These are phyloP conservation scores for Chaetomium cochliodes DNA, from an alignment of 495 filamentous ascomycete genomes.

Conservation along the genomic window DNA sequence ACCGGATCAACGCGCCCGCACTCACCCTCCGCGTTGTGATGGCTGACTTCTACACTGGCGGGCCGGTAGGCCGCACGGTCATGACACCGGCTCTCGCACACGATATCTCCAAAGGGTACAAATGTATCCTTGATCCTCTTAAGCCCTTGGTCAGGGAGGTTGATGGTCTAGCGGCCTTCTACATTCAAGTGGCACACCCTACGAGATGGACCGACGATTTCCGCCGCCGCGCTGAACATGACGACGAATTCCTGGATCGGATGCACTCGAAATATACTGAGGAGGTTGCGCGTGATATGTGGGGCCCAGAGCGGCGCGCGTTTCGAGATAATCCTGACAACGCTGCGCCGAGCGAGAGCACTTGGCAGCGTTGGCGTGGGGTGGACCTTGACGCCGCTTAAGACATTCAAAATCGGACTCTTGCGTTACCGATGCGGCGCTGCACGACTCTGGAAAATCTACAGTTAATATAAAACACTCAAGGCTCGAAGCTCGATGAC, in stretches of 20 bases:
- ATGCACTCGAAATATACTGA: not conserved
- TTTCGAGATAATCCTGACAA: not conserved
- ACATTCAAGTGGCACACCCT: not conserved
- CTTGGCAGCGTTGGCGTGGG: conserved; percentile 1
- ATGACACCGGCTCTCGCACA: not conserved
- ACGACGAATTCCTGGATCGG: not conserved
- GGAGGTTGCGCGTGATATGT: not conserved
- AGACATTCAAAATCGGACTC: no score
- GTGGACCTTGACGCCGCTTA: not conserved
- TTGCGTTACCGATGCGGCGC: no score
- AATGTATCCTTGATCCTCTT: not conserved
- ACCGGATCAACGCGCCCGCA: conserved; percentile 3
- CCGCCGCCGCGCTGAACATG: not conserved
- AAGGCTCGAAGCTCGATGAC: no score
- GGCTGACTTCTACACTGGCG: not conserved
- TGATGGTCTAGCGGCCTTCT: not conserved
- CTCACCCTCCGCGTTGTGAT: conserved; percentile 5
- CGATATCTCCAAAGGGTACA: not conserved
- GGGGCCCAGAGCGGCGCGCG: not conserved
- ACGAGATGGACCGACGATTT: not conserved
- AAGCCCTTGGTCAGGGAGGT: not conserved
- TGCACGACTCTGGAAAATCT: no score
- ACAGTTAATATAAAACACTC: no score
- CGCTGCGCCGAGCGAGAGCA: conserved; percentile 4
- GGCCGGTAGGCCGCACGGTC: not conserved